Percentiles rank a stretch among this genome's conserved stretches.
phyloP scores from a whole-genome alignment of 2,329 filamentous ascomycete species.

The Hymenotorrendiella dingleyae region DNA sequence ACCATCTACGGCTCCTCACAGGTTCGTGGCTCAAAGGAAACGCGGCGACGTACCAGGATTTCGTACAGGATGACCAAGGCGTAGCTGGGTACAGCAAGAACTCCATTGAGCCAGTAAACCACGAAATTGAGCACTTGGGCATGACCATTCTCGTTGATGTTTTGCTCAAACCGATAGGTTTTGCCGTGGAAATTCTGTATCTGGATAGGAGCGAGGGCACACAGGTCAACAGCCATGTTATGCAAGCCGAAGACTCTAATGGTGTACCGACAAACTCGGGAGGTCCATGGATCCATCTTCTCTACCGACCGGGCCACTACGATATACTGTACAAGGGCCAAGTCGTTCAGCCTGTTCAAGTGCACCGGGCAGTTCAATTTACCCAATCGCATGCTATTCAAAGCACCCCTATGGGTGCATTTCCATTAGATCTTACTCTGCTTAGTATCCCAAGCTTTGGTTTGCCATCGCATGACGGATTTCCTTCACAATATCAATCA shows the following conservation, averaged over 20 bases:
- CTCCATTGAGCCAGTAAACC: conserved; percentile 66
- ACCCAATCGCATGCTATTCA: conserved; percentile 40
- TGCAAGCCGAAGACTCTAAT: conserved; percentile 37
- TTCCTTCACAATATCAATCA: conserved; percentile 18
- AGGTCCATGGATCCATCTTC: conserved; percentile 50
- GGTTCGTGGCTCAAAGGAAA: conserved; percentile 79
- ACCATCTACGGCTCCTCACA: conserved; percentile 76
- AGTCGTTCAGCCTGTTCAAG: conserved; percentile 18
- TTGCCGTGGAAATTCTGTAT: conserved; percentile 84
- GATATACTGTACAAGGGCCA: conserved; percentile 76
- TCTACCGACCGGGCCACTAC: conserved; percentile 78
- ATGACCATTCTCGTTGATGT: conserved; percentile 71
- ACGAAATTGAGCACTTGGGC: conserved; percentile 89
- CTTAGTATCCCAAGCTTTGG: conserved; percentile 28
- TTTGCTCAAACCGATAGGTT: conserved; percentile 70
- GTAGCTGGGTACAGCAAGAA: conserved; percentile 64
- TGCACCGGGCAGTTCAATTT: conserved; percentile 46
- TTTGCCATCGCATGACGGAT: conserved; percentile 20
- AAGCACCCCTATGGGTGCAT: conserved; percentile 33
- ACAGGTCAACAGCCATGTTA: conserved; percentile 56
- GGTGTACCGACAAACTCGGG: conserved; percentile 28
- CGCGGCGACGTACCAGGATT: conserved; percentile 62
- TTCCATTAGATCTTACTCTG: conserved; percentile 25
- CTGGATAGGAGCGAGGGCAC: conserved; percentile 78
- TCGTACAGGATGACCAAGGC: conserved; percentile 52